Percentiles rank a stretch among this genome's conserved stretches.
Evolutionary conservation across 345 rosid genomes (phyloP).

Genomic region (Arabidopsis thaliana): TAIR10.1 NC_003071.7:16493501-16494000

Average conservation of each 20-base stretch:
- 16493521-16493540: constrained; percentile 7
- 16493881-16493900: constrained; percentile 20
- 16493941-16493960: constrained; percentile 6
- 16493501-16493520: constrained; percentile 22
- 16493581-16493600: background rate
- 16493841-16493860: constrained; percentile 10
- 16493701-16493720: background rate
- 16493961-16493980: constrained; percentile 32
- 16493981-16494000: constrained; percentile 24
- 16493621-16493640: background rate
- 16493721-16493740: background rate
- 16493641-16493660: background rate
- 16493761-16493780: background rate
- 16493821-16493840: background rate
- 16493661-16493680: background rate
- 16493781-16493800: background rate
- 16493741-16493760: background rate
- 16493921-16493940: constrained; percentile 16
- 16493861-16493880: constrained; percentile 24
- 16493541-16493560: constrained; percentile 17
- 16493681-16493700: background rate
- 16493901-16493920: constrained; percentile 38
- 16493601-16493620: background rate
- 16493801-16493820: background rate
- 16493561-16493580: constrained; percentile 29